Evolutionary conservation across 1,284 basidiomycete species (phyloP).

Genomic region (Tilletia caries): DNA sequence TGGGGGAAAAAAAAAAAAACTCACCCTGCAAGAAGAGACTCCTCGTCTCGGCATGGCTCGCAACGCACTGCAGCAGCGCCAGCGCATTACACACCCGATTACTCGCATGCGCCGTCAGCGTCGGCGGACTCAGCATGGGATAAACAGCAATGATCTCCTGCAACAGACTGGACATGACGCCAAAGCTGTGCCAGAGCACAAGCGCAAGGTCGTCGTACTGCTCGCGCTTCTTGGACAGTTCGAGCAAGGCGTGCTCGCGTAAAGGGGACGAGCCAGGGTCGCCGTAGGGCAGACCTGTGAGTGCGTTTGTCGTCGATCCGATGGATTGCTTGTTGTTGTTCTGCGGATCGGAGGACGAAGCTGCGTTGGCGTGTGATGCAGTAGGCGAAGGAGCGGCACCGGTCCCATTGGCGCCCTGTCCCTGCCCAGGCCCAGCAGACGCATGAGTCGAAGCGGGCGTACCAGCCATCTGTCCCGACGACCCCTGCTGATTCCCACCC

Average conservation of each 20-base stretch:
- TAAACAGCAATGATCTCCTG: conserved; percentile 99
- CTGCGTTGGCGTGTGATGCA: background rate
- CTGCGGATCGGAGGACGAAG: conserved; percentile 4
- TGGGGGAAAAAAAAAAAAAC: background rate
- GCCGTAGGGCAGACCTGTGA: conserved; percentile 23
- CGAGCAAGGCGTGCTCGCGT: conserved; percentile 60
- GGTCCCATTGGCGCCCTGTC: background rate
- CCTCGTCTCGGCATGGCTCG: conserved; percentile 50
- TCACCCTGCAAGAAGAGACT: conserved; percentile 46
- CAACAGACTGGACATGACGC: conserved; percentile 95
- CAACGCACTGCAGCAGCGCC: conserved; percentile 94
- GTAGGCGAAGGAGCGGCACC: background rate
- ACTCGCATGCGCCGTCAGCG: conserved; percentile 95
- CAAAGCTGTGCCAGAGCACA: conserved; percentile 98
- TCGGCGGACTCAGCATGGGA: conserved; percentile 88
- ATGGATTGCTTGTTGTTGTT: conserved; percentile 13
- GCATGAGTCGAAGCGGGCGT: conserved; percentile 8
- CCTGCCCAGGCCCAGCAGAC: background rate
- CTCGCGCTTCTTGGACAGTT: conserved; percentile 97
- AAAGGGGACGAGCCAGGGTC: conserved; percentile 42
- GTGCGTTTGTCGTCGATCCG: conserved; percentile 19
- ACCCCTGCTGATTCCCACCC: background rate
- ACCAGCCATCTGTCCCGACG: background rate
- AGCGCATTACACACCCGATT: conserved; percentile 99
- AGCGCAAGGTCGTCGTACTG: conserved; percentile 98